phyloP scores from a whole-genome alignment of 176 grass and related monocot genomes.

The Phyllostachys edulis region DNA sequence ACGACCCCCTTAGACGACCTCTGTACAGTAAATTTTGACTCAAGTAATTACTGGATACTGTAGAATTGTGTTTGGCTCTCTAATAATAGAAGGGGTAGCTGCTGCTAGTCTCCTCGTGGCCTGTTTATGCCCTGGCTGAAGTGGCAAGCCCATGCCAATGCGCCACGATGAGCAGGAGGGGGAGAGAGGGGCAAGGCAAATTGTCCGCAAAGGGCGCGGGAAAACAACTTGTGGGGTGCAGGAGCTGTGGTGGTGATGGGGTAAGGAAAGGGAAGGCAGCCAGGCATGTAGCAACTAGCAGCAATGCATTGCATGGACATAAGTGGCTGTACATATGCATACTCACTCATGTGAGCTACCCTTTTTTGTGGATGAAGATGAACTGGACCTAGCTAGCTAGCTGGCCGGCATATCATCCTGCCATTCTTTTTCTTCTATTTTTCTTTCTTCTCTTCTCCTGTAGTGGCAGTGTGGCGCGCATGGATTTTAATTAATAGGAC shows the following conservation, averaged over 20 bases:
- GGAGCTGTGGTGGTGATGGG: not conserved
- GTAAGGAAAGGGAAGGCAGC: slow-evolving; percentile 14
- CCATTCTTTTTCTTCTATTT: not conserved
- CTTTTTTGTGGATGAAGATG: slow-evolving; percentile 6
- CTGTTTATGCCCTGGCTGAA: not conserved
- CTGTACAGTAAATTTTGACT: no score
- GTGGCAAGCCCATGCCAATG: slow-evolving; percentile 2
- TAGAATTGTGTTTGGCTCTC: not conserved
- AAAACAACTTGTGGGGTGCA: not conserved
- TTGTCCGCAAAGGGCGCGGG: slow-evolving; percentile 12
- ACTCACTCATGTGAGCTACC: not conserved
- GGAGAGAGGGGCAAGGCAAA: not conserved
- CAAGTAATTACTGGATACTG: no score
- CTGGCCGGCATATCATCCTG: not conserved
- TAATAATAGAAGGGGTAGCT: not conserved
- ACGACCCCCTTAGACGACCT: no score
- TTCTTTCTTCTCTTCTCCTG: not conserved
- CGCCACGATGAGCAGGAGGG: not conserved
- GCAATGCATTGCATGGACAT: not conserved
- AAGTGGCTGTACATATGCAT: not conserved
- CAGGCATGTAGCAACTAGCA: not conserved
- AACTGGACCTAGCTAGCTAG: not conserved
- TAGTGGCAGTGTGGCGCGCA: no score
- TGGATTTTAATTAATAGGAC: not conserved
- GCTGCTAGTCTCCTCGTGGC: not conserved